These are phyloP conservation scores for Bolboschoenus planiculmis DNA, from an alignment of 176 grass and related monocot genomes.

Conservation along the genomic window DNA sequence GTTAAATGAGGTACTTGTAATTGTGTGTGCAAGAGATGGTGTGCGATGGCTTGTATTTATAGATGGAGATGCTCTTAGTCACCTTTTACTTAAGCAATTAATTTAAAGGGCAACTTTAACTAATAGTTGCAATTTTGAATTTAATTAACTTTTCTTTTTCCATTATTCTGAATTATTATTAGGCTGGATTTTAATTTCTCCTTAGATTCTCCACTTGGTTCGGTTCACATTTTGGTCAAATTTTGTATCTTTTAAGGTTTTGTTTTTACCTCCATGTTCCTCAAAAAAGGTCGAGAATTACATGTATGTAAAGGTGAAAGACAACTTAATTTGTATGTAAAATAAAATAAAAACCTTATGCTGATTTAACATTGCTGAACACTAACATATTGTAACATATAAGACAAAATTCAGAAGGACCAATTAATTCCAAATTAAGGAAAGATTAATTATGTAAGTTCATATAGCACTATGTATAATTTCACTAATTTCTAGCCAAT, in stretches of 20 bases:
- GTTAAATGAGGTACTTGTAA: not conserved
- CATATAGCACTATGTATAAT: not conserved
- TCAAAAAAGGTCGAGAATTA: not conserved
- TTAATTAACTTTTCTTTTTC: constrained; percentile 1
- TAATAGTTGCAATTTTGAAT: constrained; percentile 8
- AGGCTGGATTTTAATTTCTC: not conserved
- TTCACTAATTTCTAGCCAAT: not conserved
- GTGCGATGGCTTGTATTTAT: constrained; percentile 17
- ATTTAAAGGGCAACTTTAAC: not conserved
- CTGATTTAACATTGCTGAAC: no score
- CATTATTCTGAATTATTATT: not conserved
- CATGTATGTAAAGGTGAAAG: not conserved
- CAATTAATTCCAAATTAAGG: no score
- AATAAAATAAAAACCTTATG: no score
- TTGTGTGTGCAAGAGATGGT: not conserved
- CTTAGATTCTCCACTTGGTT: not conserved
- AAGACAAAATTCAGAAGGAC: not conserved
- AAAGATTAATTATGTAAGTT: not conserved
- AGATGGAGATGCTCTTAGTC: not conserved
- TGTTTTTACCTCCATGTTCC: not conserved
- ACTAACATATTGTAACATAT: no score
- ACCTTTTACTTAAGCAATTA: not conserved
- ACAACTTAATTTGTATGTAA: no score
- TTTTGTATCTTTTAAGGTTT: not conserved
- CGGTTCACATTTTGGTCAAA: not conserved